Percentiles rank a stretch among this genome's conserved stretches.
phyloP scores from a whole-genome alignment of 345 rosid genomes.

The Jatropha curcas region DNA sequence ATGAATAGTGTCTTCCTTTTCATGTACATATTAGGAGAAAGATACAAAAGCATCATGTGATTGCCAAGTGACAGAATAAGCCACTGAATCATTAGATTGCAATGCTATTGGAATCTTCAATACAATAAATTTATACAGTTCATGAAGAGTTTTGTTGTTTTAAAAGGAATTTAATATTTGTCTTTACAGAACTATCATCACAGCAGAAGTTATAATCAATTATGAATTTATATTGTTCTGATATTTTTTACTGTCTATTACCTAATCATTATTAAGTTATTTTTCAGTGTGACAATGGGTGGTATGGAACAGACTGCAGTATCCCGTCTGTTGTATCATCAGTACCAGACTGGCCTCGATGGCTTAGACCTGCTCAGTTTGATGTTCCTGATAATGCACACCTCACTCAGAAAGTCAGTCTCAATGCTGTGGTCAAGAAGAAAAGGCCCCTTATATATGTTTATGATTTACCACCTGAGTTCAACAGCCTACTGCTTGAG shows the following conservation, averaged over 20 bases:
- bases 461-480: constrained; percentile 91
- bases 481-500: constrained; percentile 95
- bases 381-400: constrained; percentile 51
- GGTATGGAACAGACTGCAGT: constrained; percentile 94
- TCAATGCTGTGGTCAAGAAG: constrained; percentile 66
- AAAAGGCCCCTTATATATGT: constrained; percentile 89
- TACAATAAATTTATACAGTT: not conserved
- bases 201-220: not conserved
- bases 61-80: not conserved
- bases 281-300: constrained; percentile 76
- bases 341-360: constrained; percentile 79
- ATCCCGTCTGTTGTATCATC: constrained; percentile 76
- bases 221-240: not conserved
- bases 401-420: constrained; percentile 40
- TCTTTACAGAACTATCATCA: not conserved
- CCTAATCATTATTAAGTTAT: not conserved
- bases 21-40: not conserved
- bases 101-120: not conserved
- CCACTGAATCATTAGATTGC: not conserved
- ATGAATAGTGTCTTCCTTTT: not conserved
- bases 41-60: too few species aligned
- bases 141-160: not conserved
- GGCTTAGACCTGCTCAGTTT: constrained; percentile 89
- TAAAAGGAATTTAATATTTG: not conserved
- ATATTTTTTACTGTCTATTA: not conserved